Evolutionary conservation across 345 rosid genomes (phyloP), one percentile per base, ranked within the genome.

Genomic region (Syzygium aromaticum): DNA sequence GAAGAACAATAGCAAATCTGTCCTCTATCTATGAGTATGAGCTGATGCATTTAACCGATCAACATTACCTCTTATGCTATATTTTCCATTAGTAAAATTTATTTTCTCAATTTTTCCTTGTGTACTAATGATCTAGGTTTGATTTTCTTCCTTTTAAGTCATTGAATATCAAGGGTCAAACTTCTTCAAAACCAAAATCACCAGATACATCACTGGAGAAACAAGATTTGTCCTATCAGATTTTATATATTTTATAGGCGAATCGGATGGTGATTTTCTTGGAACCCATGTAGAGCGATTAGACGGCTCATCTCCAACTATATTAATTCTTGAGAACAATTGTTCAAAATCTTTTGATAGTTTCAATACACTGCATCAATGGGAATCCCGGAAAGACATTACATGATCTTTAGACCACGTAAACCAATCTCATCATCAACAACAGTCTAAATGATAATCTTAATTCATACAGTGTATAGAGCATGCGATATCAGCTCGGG

Each of bases 291-390:
- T 11, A 27, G 14, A 59, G 73, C 0, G 1, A n/a, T 61, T 3
- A 13, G 30, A 1, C 8, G 2, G 30, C 38, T 61, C 38, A 13
- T 61, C 38, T 61, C 73, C 6, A 61, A 5, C 15, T 61, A 25
- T 11, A 38, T n/a, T 0, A 63, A 3, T 28, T 28, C 77, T 63
- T 63, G 0, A 28, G 38, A 63, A n/a, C 19, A 63, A 14, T 63
- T 14, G 0, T 3, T n/a, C 77, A 0, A 63, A n/a, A 14, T 2
- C 3, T 28, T 63, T 61, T 14, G 10, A n/a, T 28, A 0, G 2
- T 63, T n/a, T 63, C 10, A 2, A n/a, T n/a, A 63, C 7, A 28
- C n/a, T 23, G 11, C 13, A 23, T 23, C 23, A 23, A 23, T 23
- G 12, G n/a, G 5, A 57, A 57, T 21, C 63, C 5, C 13, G 2